Base-by-base conservation (phyloP, 1,284 basidiomycete species). In the Pholiota adiposa region DNA sequence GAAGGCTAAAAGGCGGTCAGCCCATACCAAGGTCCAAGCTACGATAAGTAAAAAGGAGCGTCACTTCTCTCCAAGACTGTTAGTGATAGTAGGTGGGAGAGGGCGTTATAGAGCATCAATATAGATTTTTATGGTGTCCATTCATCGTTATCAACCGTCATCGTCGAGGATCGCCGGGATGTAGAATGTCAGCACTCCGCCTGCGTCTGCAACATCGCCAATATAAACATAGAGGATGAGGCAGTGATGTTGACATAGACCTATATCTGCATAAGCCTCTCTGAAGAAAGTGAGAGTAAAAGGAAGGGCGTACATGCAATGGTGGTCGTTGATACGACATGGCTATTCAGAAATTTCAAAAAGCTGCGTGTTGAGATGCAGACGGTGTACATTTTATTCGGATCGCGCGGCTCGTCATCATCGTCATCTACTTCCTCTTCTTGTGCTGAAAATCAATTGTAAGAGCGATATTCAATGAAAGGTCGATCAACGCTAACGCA, bases 181-280 rank as follows among this genome's bases (percentile, higher is more conserved):
- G 73, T 95, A 96, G 71, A 93, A 95, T 1, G 94, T 96, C 66
- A 96, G 79, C 25, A 96, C 92, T 1, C 93, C 94, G 43, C 92
- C 92, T 0, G 89, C 86, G 61, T 94, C 90, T 12, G 86, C 85
- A 11, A 90, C 81, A 49, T 93, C 90, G 7, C 94, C 94, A 54
- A 96, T 92, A 69, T 96, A 96, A 38, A 96, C 93, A 65, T 96
- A 96, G 41, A 94, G 83, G 63, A 96, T 96, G 65, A 94, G 79
- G 70, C 93, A 95, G 65, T 95, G 89, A 56, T 88, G 83, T 69
- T 91, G 87, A 69, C 94, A 96, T 58, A 96, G 84, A 40, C 36
- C 50, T 46, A 11, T 27, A 54, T 29, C 29, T 16, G 18, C 11
- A 48, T 18, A 18, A 69, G 87, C 60, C 68, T 16, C 8, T 18